Percentiles rank a stretch among this genome's conserved stretches.
These are phyloP conservation scores for Capronia americana DNA, from an alignment of 2,329 filamentous ascomycete species.

Conservation along the genomic window DNA sequence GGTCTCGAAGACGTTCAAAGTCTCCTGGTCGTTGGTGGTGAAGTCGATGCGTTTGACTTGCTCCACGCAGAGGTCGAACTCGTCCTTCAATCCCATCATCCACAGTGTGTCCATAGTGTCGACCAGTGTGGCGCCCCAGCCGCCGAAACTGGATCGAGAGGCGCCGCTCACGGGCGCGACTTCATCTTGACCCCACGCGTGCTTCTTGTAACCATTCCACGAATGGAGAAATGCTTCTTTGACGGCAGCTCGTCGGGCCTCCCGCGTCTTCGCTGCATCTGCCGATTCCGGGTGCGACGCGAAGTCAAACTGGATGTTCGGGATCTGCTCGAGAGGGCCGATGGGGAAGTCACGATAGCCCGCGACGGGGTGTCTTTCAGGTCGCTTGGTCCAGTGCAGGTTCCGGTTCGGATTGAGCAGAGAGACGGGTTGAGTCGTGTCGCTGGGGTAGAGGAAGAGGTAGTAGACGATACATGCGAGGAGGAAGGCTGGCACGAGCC, in stretches of 20 bases:
- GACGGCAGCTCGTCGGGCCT: conserved; percentile 53
- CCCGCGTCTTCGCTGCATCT: conserved; percentile 24
- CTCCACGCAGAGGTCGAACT: conserved; percentile 69
- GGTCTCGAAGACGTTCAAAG: conserved; percentile 84
- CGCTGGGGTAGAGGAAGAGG: conserved; percentile 30
- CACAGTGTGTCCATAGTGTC: conserved; percentile 73
- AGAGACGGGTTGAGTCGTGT: conserved; percentile 12
- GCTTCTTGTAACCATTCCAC: conserved; percentile 66
- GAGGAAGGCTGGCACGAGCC: conserved; percentile 37
- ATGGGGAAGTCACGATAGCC: conserved; percentile 33
- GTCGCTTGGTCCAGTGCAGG: conserved; percentile 34
- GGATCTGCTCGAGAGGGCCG: conserved; percentile 33
- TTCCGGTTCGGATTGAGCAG: conserved; percentile 8
- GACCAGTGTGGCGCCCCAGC: conserved; percentile 72
- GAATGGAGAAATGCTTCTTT: conserved; percentile 60
- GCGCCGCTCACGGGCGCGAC: conserved; percentile 63
- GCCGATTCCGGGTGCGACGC: conserved; percentile 29
- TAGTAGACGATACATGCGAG: conserved; percentile 36
- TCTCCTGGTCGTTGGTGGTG: conserved; percentile 47
- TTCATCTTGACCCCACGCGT: conserved; percentile 71
- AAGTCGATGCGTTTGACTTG: conserved; percentile 65
- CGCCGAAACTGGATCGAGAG: conserved; percentile 65
- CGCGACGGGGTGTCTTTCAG: conserved; percentile 36
- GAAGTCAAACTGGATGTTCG: conserved; percentile 39
- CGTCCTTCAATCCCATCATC: conserved; percentile 71